These are phyloP conservation scores for Ganoderma multipileum DNA, from an alignment of 1,284 basidiomycete species.

Conservation along the genomic window DNA sequence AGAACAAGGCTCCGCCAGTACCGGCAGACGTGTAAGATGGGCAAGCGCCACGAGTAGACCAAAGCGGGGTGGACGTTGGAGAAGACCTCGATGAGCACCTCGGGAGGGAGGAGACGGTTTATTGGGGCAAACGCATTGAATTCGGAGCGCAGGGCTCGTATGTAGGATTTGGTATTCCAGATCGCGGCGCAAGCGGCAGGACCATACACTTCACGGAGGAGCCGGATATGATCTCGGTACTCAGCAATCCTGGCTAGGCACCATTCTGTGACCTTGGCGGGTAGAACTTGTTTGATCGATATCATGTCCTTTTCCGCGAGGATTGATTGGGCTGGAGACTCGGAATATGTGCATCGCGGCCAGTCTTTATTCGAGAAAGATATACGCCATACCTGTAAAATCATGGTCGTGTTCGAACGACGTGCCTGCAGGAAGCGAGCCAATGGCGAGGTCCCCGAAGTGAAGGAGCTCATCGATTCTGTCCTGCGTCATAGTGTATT, in stretches of 20 bases:
- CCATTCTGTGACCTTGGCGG: background rate
- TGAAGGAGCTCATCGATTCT: background rate
- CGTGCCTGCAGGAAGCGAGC: background rate
- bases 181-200: background rate
- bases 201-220: background rate
- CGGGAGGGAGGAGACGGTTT: constrained; percentile 1
- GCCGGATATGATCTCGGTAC: background rate
- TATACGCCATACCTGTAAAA: background rate
- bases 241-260: background rate
- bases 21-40: background rate
- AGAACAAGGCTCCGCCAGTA: background rate
- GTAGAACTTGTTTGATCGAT: background rate
- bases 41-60: background rate
- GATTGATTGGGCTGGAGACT: background rate
- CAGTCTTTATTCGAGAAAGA: background rate
- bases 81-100: constrained; percentile 12
- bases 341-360: background rate
- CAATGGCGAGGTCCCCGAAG: background rate
- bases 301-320: background rate
- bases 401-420: background rate
- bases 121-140: constrained; percentile 3
- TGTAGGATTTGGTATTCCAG: background rate
- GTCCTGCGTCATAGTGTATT: background rate
- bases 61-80: background rate
- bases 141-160: constrained; percentile 2